These are phyloP conservation scores for Fraxinus anomala DNA, from an alignment of 257 asterid species.

Conservation along the genomic window DNA sequence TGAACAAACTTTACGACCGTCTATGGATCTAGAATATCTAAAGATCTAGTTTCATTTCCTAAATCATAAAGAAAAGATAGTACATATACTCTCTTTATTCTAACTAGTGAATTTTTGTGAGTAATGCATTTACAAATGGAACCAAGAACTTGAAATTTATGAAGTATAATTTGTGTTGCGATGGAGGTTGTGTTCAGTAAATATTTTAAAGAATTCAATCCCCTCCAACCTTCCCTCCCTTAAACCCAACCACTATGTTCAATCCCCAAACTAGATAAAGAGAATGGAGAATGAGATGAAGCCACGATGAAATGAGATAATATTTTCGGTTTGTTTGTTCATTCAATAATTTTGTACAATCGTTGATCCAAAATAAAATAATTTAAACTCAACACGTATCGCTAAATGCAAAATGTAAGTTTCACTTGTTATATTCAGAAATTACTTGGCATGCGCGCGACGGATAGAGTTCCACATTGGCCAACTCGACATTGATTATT, in stretches of 20 bases:
- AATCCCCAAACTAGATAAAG: neutral
- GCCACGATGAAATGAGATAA: neutral
- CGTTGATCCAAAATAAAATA: no score
- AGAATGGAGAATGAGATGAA: neutral
- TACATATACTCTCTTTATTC: neutral
- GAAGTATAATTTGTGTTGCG: neutral
- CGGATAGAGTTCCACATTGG: no score
- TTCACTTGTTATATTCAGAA: no score
- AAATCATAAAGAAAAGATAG: neutral
- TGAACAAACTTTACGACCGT: no score
- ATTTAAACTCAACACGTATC: no score
- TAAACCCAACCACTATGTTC: neutral
- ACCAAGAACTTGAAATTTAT: conserved; percentile 1
- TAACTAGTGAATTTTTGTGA: neutral
- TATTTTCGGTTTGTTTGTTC: no score
- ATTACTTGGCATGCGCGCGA: no score
- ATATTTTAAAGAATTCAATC: neutral
- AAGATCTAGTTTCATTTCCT: neutral
- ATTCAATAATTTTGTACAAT: no score
- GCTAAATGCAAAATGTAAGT: no score
- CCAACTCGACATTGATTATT: no score
- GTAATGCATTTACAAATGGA: neutral
- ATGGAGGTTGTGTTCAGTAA: neutral
- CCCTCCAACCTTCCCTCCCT: neutral
- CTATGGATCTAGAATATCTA: no score